Base-by-base conservation (phyloP, 2,329 filamentous ascomycete genomes). In the Aspergillus sp. region DNA sequence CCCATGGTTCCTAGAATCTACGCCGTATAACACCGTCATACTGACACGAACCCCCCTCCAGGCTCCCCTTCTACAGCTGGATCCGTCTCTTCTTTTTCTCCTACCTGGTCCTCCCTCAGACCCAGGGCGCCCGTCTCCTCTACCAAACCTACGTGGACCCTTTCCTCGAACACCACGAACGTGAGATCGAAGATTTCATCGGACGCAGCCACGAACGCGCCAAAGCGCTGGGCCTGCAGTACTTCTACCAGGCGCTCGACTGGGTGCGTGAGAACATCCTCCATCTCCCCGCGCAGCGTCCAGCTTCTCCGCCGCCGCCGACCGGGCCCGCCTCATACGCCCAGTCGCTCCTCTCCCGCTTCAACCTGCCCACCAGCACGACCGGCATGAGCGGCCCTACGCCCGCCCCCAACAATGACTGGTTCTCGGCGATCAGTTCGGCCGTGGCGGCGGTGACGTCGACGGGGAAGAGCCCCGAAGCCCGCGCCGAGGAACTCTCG, bases 51-150 rank as follows among this genome's bases (percentile, higher is more conserved):
- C n/a, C 35, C 5, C 32, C 32, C 7, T 16, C 24, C n/a, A 88
- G 85, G 90, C 78, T 97, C 35, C 94, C 94, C 2, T 95, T 97
- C 73, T 99, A 96, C 76, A 83, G 89, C 62, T 96, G 92, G 82
- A 79, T 96, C 65, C 90, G 94, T 59, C 83, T 96, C 50, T 78
- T 86, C 67, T 87, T 94, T 74, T 85, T 96, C 67, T 84, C 94
- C 60, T 99, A 96, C 77, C 89, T 99, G 56, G 91, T 97, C 65
- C 84, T 96, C n/a, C 94, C 93, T 0, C 93, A 95, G 72, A 94
- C 90, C n/a, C 93, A 96, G 70, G 94, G 94, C 70, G 91, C 92
- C 52, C 88, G 88, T 55, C 76, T 88, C 64, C 79, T 97, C 58
- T 99, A 97, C 78, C 84, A 91, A 66, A 81, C 85, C 56, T 85